A percentile compares a stretch with the other conserved stretches of the same genome.
These are phyloP conservation scores for Ziziphus jujuba DNA, from an alignment of 306 rosid genomes.

Conservation along the genomic window DNA sequence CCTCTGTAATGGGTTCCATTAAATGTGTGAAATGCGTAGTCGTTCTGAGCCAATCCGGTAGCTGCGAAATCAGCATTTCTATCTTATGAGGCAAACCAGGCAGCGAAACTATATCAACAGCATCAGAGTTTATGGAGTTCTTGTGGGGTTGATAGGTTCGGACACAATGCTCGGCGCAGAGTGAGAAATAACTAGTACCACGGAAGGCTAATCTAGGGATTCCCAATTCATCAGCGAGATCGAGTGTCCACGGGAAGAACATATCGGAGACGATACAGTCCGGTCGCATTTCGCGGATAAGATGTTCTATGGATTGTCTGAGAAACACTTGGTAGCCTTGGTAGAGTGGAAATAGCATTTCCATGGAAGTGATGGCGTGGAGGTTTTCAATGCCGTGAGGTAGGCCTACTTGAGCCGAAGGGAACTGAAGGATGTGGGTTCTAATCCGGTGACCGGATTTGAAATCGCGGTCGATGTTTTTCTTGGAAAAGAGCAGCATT, in stretches of 20 bases:
- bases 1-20: not conserved
- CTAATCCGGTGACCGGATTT: not conserved
- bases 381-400: not conserved
- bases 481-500: not conserved
- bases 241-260: slow-evolving; percentile 11
- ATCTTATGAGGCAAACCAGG: not conserved
- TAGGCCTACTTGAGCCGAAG: slow-evolving; percentile 5
- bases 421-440: not conserved
- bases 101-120: not conserved
- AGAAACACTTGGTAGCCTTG: not conserved
- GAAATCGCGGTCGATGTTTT: not conserved
- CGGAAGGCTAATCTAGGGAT: slow-evolving; percentile 1
- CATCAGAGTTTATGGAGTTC: not conserved
- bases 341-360: not conserved
- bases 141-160: not conserved
- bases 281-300: not conserved
- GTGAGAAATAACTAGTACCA: slow-evolving; percentile 1
- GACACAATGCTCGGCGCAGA: not conserved
- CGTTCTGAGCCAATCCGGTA: not conserved
- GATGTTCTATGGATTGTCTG: not conserved
- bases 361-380: not conserved
- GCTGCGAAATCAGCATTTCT: slow-evolving; percentile 5
- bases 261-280: slow-evolving; percentile 18
- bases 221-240: slow-evolving; percentile 9
- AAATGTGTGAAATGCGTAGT: not conserved